Conservation (phyloP, 768 basidiomycete species). For the Suillus subluteus region DNA sequence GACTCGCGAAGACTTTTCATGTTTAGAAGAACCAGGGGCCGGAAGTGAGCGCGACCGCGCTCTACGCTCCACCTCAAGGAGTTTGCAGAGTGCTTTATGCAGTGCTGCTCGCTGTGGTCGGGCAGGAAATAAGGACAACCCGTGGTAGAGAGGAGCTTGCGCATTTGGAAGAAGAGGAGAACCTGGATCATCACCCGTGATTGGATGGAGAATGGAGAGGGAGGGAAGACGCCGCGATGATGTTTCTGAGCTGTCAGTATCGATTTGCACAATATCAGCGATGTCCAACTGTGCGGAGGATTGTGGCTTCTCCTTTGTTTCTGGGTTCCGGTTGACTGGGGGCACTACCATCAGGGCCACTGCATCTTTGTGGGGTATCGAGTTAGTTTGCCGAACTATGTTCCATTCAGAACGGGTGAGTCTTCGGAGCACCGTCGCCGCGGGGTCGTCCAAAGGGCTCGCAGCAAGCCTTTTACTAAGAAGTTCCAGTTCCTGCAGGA, state of each 20-base stretch:
- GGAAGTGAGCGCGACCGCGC: slow-evolving; percentile 21
- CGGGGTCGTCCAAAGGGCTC: slow-evolving; percentile 20
- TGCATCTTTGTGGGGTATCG: slow-evolving; percentile 54
- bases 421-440: slow-evolving; percentile 56
- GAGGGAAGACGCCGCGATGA: slow-evolving; percentile 22
- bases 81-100: slow-evolving; percentile 47
- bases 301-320: slow-evolving; percentile 47
- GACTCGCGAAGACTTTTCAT: slow-evolving; percentile 7
- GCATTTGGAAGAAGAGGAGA: slow-evolving; percentile 34
- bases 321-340: slow-evolving; percentile 58
- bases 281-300: slow-evolving; percentile 31
- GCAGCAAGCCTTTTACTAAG: slow-evolving; percentile 48
- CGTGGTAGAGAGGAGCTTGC: slow-evolving; percentile 70
- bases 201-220: slow-evolving; percentile 29
- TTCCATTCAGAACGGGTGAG: slow-evolving; percentile 67
- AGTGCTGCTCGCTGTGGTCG: slow-evolving; percentile 63
- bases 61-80: slow-evolving; percentile 52
- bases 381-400: slow-evolving; percentile 46
- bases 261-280: neutral
- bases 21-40: neutral
- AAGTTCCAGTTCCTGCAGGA: slow-evolving; percentile 75
- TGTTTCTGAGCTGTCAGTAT: neutral
- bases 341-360: slow-evolving; percentile 73
- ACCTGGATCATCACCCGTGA: slow-evolving; percentile 16
- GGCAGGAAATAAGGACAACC: slow-evolving; percentile 63